Evolutionary conservation across 345 rosid species (phyloP).

Genomic region (Populus davidiana): DNA sequence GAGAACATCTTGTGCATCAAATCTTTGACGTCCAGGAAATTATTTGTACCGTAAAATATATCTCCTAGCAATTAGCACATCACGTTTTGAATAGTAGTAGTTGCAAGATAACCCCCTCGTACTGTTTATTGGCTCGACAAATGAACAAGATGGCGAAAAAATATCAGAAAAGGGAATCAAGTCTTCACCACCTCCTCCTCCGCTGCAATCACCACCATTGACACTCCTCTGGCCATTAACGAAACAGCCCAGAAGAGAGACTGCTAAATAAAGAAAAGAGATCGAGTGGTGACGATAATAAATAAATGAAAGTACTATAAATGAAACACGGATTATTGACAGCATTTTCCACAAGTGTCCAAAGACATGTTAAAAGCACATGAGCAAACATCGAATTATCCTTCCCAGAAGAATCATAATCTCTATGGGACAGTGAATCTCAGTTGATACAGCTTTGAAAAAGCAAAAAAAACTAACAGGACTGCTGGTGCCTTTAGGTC

Average conservation of each 20-base stretch:
- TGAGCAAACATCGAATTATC: conserved; percentile 1
- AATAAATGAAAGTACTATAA: neutral
- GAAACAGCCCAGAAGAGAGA: neutral
- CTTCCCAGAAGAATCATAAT: neutral
- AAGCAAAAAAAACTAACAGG: neutral
- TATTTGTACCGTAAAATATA: conserved; percentile 27
- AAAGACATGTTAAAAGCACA: neutral
- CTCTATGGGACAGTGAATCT: neutral
- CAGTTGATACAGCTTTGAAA: conserved; percentile 8
- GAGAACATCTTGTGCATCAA: conserved; percentile 20
- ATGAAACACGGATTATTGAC: conserved; percentile 12
- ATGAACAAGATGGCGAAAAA: neutral
- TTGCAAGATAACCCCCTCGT: neutral
- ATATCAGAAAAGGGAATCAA: neutral
- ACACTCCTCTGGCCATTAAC: neutral
- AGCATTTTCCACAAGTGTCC: neutral
- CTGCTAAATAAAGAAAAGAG: neutral
- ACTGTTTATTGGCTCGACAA: neutral
- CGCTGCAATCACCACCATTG: neutral
- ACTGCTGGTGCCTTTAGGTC: neutral
- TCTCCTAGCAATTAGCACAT: neutral
- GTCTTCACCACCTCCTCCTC: neutral
- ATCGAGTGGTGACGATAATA: neutral
- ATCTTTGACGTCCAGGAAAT: conserved; percentile 14
- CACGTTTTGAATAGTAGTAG: neutral